Evolutionary conservation across 2,329 filamentous ascomycete genomes (phyloP).

Genomic region (Botryosphaeria dothidea): DNA sequence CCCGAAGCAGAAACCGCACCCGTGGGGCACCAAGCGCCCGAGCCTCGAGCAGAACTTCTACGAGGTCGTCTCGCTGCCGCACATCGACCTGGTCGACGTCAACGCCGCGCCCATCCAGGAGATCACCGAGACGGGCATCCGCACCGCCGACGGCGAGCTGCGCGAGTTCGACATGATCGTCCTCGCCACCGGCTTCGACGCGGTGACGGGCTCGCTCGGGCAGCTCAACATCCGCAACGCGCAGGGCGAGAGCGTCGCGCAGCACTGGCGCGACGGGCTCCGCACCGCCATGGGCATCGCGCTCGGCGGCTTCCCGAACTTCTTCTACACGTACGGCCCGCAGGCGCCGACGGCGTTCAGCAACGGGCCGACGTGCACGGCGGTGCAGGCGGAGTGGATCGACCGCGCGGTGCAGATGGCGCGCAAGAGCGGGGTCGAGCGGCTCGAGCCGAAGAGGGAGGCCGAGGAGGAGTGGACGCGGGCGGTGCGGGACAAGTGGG

Average conservation of each 20-base stretch:
- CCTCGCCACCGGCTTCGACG: constrained; percentile 46
- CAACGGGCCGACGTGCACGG: constrained; percentile 48
- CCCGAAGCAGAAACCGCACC: constrained; percentile 44
- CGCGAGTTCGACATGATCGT: constrained; percentile 58
- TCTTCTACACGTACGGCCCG: constrained; percentile 49
- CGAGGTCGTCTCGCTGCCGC: constrained; percentile 42
- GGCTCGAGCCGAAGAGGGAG: constrained; percentile 43
- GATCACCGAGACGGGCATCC: constrained; percentile 52
- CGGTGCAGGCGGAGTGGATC: constrained; percentile 48
- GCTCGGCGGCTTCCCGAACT: constrained; percentile 30
- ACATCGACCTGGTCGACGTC: constrained; percentile 51
- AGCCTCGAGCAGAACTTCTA: constrained; percentile 36
- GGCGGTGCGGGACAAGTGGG: constrained; percentile 25
- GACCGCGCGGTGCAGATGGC: constrained; percentile 44
- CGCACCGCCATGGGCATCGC: constrained; percentile 23
- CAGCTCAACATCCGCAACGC: not conserved
- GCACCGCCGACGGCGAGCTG: constrained; percentile 48
- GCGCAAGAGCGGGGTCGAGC: constrained; percentile 38
- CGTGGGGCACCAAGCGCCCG: constrained; percentile 50
- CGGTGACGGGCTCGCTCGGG: constrained; percentile 32
- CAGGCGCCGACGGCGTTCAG: constrained; percentile 50
- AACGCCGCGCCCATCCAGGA: constrained; percentile 41
- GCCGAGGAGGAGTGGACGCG: constrained; percentile 45
- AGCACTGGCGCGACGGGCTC: not conserved
- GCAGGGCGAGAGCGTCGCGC: not conserved